These are phyloP conservation scores for Trichoderma sp. DNA, from an alignment of 2,329 filamentous ascomycete genomes.

Conservation along the genomic window DNA sequence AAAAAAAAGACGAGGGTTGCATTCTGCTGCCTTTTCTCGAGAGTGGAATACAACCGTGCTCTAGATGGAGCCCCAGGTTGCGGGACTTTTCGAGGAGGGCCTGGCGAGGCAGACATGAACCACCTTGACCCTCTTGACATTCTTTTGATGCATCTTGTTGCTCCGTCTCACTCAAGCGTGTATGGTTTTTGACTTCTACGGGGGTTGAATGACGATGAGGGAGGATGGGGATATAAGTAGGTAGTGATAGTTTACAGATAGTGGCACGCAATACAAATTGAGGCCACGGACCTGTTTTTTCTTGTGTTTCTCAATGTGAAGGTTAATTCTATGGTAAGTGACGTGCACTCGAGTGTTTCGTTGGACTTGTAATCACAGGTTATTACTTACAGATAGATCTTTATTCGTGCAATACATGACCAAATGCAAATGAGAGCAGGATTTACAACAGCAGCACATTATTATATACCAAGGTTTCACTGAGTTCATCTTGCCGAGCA, in stretches of 20 bases:
- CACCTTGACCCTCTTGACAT: not conserved
- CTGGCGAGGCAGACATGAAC: slow-evolving; percentile 16
- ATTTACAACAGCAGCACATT: not conserved
- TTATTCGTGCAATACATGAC: not conserved
- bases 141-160: not conserved
- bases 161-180: slow-evolving; percentile 6
- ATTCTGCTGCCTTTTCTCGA: slow-evolving; percentile 17
- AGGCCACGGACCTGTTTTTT: slow-evolving; percentile 17
- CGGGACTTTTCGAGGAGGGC: slow-evolving; percentile 10
- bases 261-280: slow-evolving; percentile 32
- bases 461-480: not conserved
- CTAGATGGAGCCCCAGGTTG: slow-evolving; percentile 1
- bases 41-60: slow-evolving; percentile 3
- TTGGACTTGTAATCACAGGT: not conserved
- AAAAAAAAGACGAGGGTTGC: not conserved
- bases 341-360: not conserved
- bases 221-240: slow-evolving; percentile 12
- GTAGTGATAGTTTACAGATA: slow-evolving; percentile 31
- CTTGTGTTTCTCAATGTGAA: not conserved
- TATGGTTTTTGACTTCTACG: slow-evolving; percentile 10
- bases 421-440: not conserved
- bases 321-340: not conserved
- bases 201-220: slow-evolving; percentile 1
- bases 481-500: not conserved
- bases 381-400: not conserved